Percentiles rank a stretch among this genome's conserved stretches.
phyloP scores from a whole-genome alignment of 1,284 basidiomycete genomes.

The Crocinoboletus sp. region DNA sequence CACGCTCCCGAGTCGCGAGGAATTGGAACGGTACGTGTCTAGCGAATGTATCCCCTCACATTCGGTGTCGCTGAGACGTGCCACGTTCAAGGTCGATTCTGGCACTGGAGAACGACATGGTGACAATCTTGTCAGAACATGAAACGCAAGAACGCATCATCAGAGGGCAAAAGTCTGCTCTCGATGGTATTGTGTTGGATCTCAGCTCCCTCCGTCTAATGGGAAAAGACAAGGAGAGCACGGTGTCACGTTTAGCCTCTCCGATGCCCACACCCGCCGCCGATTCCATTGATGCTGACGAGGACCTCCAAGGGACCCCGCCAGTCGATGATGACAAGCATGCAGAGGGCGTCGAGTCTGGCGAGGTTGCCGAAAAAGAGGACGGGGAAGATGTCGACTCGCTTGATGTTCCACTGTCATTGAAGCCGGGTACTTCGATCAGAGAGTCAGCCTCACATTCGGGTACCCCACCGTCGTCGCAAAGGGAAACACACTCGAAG shows the following conservation, averaged over 20 bases:
- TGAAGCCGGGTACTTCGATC: conserved; percentile 33
- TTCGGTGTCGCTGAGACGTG: background rate
- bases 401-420: conserved; percentile 33
- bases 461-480: conserved; percentile 29
- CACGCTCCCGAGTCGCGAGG: conserved; percentile 66
- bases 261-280: conserved; percentile 45
- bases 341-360: conserved; percentile 33
- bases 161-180: conserved; percentile 58
- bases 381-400: conserved; percentile 35
- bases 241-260: conserved; percentile 38
- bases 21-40: conserved; percentile 59
- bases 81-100: conserved; percentile 51
- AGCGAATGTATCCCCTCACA: background rate
- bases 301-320: conserved; percentile 21
- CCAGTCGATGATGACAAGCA: conserved; percentile 39
- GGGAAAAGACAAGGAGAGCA: conserved; percentile 57
- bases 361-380: conserved; percentile 36
- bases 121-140: conserved; percentile 66
- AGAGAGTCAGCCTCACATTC: conserved; percentile 35
- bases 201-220: conserved; percentile 57
- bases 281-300: conserved; percentile 35
- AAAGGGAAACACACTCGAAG: conserved; percentile 19
- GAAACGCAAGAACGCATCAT: conserved; percentile 65
- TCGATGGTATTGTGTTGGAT: conserved; percentile 61
- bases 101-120: conserved; percentile 70